These are phyloP conservation scores for Kregervanrija delftensis DNA, from an alignment of 805 yeast genomes.

Conservation along the genomic window DNA sequence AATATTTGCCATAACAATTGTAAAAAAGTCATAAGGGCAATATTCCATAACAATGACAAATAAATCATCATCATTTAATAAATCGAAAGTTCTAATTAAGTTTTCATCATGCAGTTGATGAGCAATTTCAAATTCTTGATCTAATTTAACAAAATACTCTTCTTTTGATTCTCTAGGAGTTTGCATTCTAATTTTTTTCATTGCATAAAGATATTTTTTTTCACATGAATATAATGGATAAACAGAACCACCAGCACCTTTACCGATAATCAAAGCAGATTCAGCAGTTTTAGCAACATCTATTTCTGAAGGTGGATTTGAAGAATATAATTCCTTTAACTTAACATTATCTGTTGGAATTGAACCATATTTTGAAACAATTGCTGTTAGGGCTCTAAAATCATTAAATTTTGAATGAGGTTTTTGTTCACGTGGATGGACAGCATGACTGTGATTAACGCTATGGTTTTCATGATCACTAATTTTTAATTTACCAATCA, in stretches of 20 bases:
- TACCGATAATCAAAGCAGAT: slow-evolving; percentile 39
- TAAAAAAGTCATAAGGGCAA: slow-evolving; percentile 86
- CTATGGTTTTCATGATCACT: no score
- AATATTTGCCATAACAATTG: slow-evolving; percentile 83
- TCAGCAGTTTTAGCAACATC: slow-evolving; percentile 5
- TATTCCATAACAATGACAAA: slow-evolving; percentile 86
- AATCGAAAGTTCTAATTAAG: slow-evolving; percentile 73
- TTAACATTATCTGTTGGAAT: slow-evolving; percentile 10
- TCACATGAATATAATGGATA: slow-evolving; percentile 58
- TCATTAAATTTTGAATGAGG: slow-evolving; percentile 7
- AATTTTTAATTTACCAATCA: no score
- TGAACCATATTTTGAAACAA: slow-evolving; percentile 12
- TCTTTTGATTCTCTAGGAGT: slow-evolving; percentile 52
- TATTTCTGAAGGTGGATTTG: not conserved
- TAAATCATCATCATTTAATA: slow-evolving; percentile 58
- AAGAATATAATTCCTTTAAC: slow-evolving; percentile 4
- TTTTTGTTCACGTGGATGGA: no score
- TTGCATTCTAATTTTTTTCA: slow-evolving; percentile 75
- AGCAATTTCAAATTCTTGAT: slow-evolving; percentile 78
- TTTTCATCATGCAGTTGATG: slow-evolving; percentile 73
- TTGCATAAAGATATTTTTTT: slow-evolving; percentile 61
- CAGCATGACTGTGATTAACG: no score
- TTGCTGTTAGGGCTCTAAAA: slow-evolving; percentile 6
- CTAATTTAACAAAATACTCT: slow-evolving; percentile 72
- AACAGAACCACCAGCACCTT: slow-evolving; percentile 96